Base-by-base conservation (phyloP, 1,284 basidiomycete species). In the Apiotrichum siamense region DNA sequence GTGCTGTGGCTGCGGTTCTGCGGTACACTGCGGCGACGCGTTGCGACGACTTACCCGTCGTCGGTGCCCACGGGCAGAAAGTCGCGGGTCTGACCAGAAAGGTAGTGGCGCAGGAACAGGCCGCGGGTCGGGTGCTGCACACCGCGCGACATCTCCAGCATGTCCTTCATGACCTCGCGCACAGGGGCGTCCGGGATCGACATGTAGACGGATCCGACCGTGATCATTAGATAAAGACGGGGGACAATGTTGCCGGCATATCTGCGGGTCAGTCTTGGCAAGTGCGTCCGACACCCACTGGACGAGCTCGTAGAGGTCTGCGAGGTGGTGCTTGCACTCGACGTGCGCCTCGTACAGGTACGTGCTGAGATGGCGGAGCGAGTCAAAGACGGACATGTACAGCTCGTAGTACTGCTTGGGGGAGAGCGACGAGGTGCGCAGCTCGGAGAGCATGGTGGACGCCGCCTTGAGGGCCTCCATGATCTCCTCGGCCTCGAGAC, bases 101-200 rank as follows among this genome's bases (percentile, higher is more conserved):
- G 81, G 72, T 97, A 97, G 70, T 97, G 92, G 17, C 92, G 80
- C 35, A 97, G 77, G 75, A 97, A 97, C 33, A 97, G 76, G 26
- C 92, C 93, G 45, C 93, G 79, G 38, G 90, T 91, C 17, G 92
- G 92, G 71, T 96, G 90, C 60, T 97, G 80, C 5, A 96, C 88
- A 54, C 93, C 92, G 32, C 91, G 79, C 26, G 89, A 90, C 92
- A 97, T 97, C 73, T 97, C 92, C 84, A 97, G 87, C 91, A 97
- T 94, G 75, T 97, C 92, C 79, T 94, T 96, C 92, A 96, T 97
- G 61, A 97, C 90, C 76, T 97, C 91, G 78, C 91, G 93, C 52
- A 96, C 84, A 7, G 92, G 92, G 7, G 91, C 90, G 50, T 94
- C 91, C 2, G 89, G 83, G 39, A 96, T 85, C 20, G 89, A 91